Evolutionary conservation across 2,329 filamentous ascomycete genomes (phyloP), one percentile per base, ranked within the genome.

Genomic region (Alternaria sp.): DNA sequence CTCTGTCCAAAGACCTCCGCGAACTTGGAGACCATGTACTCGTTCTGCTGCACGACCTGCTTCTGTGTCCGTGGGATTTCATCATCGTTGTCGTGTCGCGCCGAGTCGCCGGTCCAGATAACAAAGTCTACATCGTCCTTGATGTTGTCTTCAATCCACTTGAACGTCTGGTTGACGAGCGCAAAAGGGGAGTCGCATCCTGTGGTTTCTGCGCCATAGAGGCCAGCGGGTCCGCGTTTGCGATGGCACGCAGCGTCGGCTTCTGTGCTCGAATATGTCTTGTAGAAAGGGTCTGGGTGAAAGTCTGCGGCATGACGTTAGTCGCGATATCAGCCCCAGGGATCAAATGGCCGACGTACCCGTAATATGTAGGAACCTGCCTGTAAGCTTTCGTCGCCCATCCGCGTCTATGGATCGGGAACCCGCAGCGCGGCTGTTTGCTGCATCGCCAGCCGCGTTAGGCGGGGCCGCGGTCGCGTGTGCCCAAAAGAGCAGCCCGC

Each of bases 101-200:
- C 93, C 30, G 91, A 95, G 79, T 97, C 93, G 68, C 93, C 93
- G 2, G 94, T 97, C 93, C 93, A 97, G 52, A 97, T 84, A 54
- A 97, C 90, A 77, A 97, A 97, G 79, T 97, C 93, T 67, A 97
- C 86, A 4, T 89, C 81, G 76, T 94, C 91, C 75, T 87, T 90
- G 61, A 97, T 76, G 73, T 97, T 90, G 46, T 89, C 86, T 47
- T 88, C 85, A 55, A 99, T 91, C 95, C 95, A 99, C 74, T 90
- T 86, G 75, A 98, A 93, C 0, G 95, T 98, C 72, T 92, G 91
- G 79, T 98, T 92, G 65, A 97, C 84, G 17, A 99, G 88, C 0
- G 90, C 83, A 62, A 90, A 81, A 0, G 96, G 95, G 3, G 92
- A 88, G 81, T 99, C 96, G 85, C 96, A 99, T 63, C 93, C 92